Evolutionary conservation across 2,329 filamentous ascomycete genomes (phyloP).

Genomic region (Penicillium sp.): DNA sequence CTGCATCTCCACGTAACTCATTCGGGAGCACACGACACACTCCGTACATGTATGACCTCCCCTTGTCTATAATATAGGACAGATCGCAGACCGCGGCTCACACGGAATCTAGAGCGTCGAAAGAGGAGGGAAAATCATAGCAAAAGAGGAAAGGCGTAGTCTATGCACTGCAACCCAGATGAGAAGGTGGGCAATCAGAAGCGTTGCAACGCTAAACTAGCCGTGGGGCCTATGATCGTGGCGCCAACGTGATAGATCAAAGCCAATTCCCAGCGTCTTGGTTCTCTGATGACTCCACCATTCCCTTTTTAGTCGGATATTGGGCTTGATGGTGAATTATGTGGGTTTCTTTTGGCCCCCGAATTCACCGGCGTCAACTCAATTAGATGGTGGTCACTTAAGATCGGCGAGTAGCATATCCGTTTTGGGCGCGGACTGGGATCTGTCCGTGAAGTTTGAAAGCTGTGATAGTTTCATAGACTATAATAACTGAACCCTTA

Average conservation of each 20-base stretch:
- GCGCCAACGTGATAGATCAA: slow-evolving; percentile 10
- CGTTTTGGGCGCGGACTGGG: neutral
- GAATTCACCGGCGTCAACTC: slow-evolving; percentile 6
- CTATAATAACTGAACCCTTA: neutral
- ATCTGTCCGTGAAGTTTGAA: neutral
- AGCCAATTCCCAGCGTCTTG: slow-evolving; percentile 4
- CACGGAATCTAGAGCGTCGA: neutral
- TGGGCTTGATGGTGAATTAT: neutral
- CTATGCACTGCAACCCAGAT: slow-evolving; percentile 2
- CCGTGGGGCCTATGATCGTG: slow-evolving; percentile 8
- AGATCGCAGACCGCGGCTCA: neutral
- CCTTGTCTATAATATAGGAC: neutral
- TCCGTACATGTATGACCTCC: neutral
- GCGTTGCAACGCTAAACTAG: slow-evolving; percentile 2
- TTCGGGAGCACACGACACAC: slow-evolving; percentile 11
- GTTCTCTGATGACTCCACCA: neutral
- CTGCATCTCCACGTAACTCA: slow-evolving; percentile 10
- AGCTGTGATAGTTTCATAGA: neutral
- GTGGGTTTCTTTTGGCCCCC: slow-evolving; percentile 5
- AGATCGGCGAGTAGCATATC: neutral
- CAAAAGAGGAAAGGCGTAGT: neutral
- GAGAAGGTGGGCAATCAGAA: neutral
- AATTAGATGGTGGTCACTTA: neutral
- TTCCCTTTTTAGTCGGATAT: neutral
- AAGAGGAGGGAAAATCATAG: neutral